Conservation (phyloP, 1,284 basidiomycete genomes). For the Hypsizygus ulmarius region DNA sequence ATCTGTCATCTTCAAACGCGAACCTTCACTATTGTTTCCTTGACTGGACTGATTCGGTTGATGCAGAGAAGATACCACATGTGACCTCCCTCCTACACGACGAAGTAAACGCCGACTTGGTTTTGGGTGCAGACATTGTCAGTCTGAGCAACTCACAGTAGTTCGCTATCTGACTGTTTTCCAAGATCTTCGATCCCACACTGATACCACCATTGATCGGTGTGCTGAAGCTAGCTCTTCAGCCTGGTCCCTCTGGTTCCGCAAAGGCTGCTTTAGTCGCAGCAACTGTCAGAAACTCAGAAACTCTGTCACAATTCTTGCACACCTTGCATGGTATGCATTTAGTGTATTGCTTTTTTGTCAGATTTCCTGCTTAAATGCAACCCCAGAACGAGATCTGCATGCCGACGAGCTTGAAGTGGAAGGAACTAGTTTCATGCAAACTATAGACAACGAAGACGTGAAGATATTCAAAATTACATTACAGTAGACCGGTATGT, state of each 20-base stretch:
- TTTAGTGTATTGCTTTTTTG: not conserved
- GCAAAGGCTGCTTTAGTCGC: conserved; percentile 50
- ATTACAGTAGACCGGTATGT: conserved; percentile 4
- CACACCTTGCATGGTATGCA: conserved; percentile 24
- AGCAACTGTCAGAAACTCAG: conserved; percentile 46
- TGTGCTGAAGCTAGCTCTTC: conserved; percentile 51
- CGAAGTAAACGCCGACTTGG: conserved; percentile 47
- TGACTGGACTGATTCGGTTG: conserved; percentile 65
- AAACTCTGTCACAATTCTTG: conserved; percentile 31
- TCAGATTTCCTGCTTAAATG: conserved; percentile 4
- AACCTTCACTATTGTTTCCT: conserved; percentile 43
- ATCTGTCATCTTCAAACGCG: conserved; percentile 49
- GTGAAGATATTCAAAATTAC: conserved; percentile 42
- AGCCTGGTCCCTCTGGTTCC: conserved; percentile 8
- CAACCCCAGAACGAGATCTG: conserved; percentile 21
- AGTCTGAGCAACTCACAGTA: conserved; percentile 13
- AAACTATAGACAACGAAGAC: conserved; percentile 27
- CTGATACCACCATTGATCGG: conserved; percentile 58
- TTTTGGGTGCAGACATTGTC: conserved; percentile 74
- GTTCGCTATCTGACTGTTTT: not conserved
- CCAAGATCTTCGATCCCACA: conserved; percentile 68
- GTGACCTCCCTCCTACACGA: conserved; percentile 35
- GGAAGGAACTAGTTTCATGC: conserved; percentile 22
- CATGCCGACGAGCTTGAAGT: conserved; percentile 22
- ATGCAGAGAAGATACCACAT: conserved; percentile 21